Conservation (phyloP, 139 green algal species). For the Limnomonas spitsbergensis region DNA sequence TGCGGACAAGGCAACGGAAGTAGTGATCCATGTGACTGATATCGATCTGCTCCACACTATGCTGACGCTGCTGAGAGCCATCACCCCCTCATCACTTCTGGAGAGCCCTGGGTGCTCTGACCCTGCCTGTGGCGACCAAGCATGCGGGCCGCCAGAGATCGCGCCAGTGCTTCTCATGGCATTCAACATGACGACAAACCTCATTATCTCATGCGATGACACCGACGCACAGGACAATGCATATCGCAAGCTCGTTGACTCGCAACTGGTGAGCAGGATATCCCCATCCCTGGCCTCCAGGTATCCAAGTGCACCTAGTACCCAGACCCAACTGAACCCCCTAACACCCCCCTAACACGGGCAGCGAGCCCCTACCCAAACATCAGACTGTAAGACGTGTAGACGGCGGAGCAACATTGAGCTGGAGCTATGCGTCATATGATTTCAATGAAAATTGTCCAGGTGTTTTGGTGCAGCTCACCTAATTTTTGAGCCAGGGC, state of each 20-base stretch:
- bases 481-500: too few relatives aligned
- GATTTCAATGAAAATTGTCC: too few relatives aligned
- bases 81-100: background rate
- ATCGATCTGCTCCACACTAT: background rate
- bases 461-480: too few relatives aligned
- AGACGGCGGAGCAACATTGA: too few relatives aligned
- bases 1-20: background rate
- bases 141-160: background rate
- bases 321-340: too few relatives aligned
- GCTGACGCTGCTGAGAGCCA: background rate
- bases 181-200: slow-evolving; percentile 5
- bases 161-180: slow-evolving; percentile 1
- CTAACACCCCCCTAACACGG: too few relatives aligned
- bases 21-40: background rate
- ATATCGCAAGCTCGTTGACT: background rate
- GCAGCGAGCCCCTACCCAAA: too few relatives aligned
- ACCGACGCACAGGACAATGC: background rate
- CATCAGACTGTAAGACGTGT: too few relatives aligned
- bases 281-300: too few relatives aligned
- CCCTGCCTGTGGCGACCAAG: background rate
- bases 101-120: background rate
- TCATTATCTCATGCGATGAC: background rate
- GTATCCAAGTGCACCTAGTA: too few relatives aligned
- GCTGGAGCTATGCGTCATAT: too few relatives aligned
- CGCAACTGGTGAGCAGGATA: background rate